These are phyloP conservation scores for Kodamaea derodonti DNA, from an alignment of 1,139 yeast genomes.

Conservation along the genomic window DNA sequence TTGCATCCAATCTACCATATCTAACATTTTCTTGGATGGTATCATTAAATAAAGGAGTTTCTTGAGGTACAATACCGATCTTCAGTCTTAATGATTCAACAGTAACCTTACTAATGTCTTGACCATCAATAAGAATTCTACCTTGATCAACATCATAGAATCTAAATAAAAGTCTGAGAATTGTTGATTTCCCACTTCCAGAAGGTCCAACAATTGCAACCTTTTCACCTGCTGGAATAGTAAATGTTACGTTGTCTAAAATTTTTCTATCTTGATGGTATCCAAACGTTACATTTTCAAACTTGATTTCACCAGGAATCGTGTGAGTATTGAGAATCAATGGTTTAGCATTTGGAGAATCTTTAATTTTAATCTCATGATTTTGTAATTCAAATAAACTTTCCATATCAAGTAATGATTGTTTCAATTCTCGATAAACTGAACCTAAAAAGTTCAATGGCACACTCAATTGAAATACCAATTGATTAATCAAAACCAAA, in stretches of 20 bases:
- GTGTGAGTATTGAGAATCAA: constrained; percentile 39
- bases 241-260: constrained; percentile 72
- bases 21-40: constrained; percentile 82
- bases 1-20: constrained; percentile 76
- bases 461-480: constrained; percentile 91
- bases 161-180: constrained; percentile 77
- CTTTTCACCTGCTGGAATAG: constrained; percentile 85
- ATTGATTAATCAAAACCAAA: constrained; percentile 89
- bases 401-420: constrained; percentile 90
- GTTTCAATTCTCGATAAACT: constrained; percentile 91
- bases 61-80: constrained; percentile 96
- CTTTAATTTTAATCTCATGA: constrained; percentile 63
- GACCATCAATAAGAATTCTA: constrained; percentile 80
- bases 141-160: constrained; percentile 81
- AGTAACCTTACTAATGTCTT: constrained; percentile 74
- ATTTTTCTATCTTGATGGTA: constrained; percentile 88
- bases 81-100: constrained; percentile 68
- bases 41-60: constrained; percentile 92
- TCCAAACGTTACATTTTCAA: constrained; percentile 91
- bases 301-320: constrained; percentile 65
- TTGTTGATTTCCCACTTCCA: constrained; percentile 93
- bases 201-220: constrained; percentile 95
- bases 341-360: constrained; percentile 58
- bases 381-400: constrained; percentile 79
- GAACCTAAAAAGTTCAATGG: constrained; percentile 93